Evolutionary conservation across 768 basidiomycete species (phyloP).

Genomic region (Exsudoporus frostii): DNA sequence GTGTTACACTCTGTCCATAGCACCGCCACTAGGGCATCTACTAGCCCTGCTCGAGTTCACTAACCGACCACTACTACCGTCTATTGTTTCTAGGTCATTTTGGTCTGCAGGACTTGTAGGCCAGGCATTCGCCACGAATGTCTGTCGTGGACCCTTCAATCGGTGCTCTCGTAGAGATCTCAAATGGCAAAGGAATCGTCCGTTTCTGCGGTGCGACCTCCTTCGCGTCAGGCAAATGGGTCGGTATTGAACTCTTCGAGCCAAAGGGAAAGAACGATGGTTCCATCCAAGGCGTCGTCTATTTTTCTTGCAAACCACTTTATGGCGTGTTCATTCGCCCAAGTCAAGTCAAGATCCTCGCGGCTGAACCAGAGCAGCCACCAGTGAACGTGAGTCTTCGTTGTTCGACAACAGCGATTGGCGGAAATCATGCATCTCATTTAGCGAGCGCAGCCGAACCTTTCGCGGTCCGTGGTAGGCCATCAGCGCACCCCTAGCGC

Average conservation of each 20-base stretch:
- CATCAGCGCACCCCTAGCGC: conserved; percentile 64
- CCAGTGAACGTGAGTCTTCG: conserved; percentile 23
- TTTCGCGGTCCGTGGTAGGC: conserved; percentile 36
- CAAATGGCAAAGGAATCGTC: conserved; percentile 79
- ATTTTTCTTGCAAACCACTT: conserved; percentile 75
- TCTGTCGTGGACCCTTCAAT: conserved; percentile 44
- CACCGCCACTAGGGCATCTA: conserved; percentile 17
- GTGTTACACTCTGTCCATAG: not conserved
- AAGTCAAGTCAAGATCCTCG: conserved; percentile 73
- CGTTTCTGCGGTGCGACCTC: conserved; percentile 81
- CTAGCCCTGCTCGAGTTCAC: not conserved
- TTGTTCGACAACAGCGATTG: not conserved
- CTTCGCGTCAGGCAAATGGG: conserved; percentile 90
- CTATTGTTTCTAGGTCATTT: not conserved
- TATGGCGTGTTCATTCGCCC: conserved; percentile 90
- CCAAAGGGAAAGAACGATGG: conserved; percentile 96
- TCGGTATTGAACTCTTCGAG: conserved; percentile 85
- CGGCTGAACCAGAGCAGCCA: conserved; percentile 29
- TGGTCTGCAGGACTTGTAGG: not conserved
- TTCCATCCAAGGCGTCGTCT: conserved; percentile 68
- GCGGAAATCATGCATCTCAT: conserved; percentile 3
- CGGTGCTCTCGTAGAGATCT: conserved; percentile 75
- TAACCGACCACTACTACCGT: not conserved
- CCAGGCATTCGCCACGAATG: conserved; percentile 25
- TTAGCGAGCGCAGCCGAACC: conserved; percentile 25